Evolutionary conservation across 352 stramenopile genomes (phyloP).

Genomic region (Phytophthora rubi): DNA sequence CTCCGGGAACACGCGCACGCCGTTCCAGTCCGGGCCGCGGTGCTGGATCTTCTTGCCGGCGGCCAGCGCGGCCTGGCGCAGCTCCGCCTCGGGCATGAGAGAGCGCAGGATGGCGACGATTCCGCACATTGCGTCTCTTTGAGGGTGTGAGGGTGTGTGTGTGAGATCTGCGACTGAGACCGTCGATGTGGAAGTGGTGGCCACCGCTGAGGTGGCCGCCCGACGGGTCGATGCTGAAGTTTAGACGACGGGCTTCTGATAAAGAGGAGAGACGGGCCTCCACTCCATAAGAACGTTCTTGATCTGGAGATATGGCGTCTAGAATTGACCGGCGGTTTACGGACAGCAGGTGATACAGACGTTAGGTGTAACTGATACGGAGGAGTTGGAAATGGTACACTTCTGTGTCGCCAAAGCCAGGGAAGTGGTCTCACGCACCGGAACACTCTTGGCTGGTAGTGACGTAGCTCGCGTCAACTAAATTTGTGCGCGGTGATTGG

Average conservation of each 20-base stretch:
- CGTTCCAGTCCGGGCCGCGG: slow-evolving; percentile 97
- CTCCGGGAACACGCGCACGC: slow-evolving; percentile 81
- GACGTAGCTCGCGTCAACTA: background rate
- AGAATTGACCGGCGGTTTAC: background rate
- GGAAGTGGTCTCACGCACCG: background rate
- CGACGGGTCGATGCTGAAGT: background rate
- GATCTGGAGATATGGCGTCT: background rate
- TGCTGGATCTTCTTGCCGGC: slow-evolving; percentile 96
- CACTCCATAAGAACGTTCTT: slow-evolving; percentile 55
- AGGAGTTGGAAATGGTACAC: background rate
- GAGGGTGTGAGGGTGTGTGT: background rate
- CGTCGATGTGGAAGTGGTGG: slow-evolving; percentile 26
- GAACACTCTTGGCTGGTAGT: background rate
- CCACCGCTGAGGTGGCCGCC: background rate
- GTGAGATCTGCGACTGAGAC: background rate
- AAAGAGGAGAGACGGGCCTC: background rate
- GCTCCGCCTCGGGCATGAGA: slow-evolving; percentile 91
- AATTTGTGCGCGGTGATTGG: background rate
- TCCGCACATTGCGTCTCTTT: slow-evolving; percentile 91
- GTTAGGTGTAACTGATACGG: background rate
- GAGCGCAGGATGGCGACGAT: slow-evolving; percentile 99
- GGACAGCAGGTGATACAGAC: background rate
- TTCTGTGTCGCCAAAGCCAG: background rate
- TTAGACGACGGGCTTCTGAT: slow-evolving; percentile 19
- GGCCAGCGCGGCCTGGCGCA: slow-evolving; percentile 94